Evolutionary conservation across 306 rosid genomes (phyloP).

Genomic region (Dalbergia oliveri): DNA sequence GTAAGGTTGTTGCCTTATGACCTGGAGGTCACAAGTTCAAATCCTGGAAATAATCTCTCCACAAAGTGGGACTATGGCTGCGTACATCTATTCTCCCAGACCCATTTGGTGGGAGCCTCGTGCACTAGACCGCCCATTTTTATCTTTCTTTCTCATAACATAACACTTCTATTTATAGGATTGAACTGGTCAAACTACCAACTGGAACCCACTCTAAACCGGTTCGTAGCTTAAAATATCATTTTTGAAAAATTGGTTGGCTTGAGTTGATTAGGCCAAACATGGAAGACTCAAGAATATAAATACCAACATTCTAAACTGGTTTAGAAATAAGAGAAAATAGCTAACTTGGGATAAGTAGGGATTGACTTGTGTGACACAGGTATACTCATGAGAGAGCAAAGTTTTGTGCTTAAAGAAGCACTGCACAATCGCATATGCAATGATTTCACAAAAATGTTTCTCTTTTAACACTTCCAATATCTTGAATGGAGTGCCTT

Average conservation of each 20-base stretch:
- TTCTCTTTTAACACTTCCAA: not conserved
- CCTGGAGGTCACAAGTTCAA: too few species aligned
- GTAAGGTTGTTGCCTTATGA: too few species aligned
- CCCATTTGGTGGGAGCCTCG: too few species aligned
- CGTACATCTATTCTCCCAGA: too few species aligned
- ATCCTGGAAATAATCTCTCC: too few species aligned
- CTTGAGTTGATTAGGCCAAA: not conserved
- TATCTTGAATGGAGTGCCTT: conserved; percentile 25
- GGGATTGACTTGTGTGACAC: not conserved
- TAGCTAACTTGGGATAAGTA: not conserved
- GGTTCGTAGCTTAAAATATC: not conserved
- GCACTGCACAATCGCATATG: conserved; percentile 26
- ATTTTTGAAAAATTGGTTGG: not conserved
- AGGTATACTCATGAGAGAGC: too few species aligned
- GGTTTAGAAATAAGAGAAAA: not conserved
- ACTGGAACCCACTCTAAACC: not conserved
- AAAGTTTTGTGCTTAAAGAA: conserved; percentile 20
- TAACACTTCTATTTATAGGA: not conserved
- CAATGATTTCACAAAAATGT: conserved; percentile 14
- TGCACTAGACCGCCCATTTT: too few species aligned
- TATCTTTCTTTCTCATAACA: not conserved
- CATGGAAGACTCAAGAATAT: not conserved
- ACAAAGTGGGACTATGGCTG: too few species aligned
- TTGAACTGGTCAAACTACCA: not conserved
- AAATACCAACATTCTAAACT: not conserved